Conservation (phyloP, 768 basidiomycete genomes). For the Boletus sp. region DNA sequence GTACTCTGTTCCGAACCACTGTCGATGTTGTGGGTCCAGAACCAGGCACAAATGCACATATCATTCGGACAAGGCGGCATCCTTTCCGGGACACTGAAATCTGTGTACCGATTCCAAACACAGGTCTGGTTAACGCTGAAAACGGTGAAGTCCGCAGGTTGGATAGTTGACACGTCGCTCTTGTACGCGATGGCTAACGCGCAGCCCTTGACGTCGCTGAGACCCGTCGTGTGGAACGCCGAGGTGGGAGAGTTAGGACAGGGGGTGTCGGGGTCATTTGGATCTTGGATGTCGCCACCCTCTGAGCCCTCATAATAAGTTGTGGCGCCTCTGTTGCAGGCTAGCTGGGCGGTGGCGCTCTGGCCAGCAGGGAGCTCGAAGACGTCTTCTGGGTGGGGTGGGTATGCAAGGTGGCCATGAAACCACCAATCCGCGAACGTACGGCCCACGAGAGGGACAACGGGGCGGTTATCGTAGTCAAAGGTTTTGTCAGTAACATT, state of each 20-base stretch:
- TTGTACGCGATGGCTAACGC: conserved; percentile 78
- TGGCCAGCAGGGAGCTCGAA: conserved; percentile 61
- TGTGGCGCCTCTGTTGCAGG: conserved; percentile 59
- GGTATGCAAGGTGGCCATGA: conserved; percentile 55
- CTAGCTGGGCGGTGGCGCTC: conserved; percentile 50
- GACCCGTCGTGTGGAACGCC: conserved; percentile 54
- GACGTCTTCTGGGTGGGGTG: conserved; percentile 54
- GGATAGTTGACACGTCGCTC: conserved; percentile 49
- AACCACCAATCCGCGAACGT: conserved; percentile 55
- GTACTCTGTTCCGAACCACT: conserved; percentile 63
- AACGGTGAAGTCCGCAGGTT: conserved; percentile 67
- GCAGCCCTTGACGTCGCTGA: conserved; percentile 58
- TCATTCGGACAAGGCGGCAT: conserved; percentile 68
- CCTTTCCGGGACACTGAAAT: conserved; percentile 60
- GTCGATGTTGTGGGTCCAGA: conserved; percentile 65
- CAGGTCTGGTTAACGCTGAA: conserved; percentile 77
- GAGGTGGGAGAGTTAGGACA: conserved; percentile 46
- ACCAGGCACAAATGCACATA: conserved; percentile 67
- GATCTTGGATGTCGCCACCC: conserved; percentile 50
- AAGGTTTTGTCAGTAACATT: conserved; percentile 57
- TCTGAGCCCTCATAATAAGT: conserved; percentile 50
- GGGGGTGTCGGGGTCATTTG: conserved; percentile 45
- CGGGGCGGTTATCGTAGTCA: conserved; percentile 63
- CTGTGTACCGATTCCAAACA: conserved; percentile 67
- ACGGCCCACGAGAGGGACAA: conserved; percentile 35